Evolutionary conservation across 2,329 filamentous ascomycete genomes (phyloP), one percentile per base, ranked within the genome.

Genomic region (Aureobasidium sp.): DNA sequence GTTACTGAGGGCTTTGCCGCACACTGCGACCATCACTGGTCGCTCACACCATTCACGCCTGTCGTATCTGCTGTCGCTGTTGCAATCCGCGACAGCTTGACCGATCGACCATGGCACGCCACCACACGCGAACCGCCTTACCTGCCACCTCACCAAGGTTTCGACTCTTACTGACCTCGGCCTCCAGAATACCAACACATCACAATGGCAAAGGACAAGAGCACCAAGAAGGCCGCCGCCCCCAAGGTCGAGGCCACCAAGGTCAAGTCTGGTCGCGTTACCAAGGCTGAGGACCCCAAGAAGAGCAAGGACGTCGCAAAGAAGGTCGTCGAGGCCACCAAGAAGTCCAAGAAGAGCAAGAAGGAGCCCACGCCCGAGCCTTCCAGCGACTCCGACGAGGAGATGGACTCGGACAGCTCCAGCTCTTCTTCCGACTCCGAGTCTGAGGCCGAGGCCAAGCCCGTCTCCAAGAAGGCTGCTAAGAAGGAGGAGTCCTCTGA

Each of bases 281-380:
- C 82, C 78, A 91, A 91, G 81, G 73, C 85, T 65, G 81, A 87
- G 74, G 82, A 82, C 67, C 76, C 85, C 72, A 87, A 85, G 77
- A 88, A 88, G 79, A 82, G 84, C 69, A 88, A 88, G 81, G 80
- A 85, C 66, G 72, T 84, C 62, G 85, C 85, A 69, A 88, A 89
- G 81, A 78, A 80, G 64, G 71, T 77, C 49, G 78, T 82, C 63
- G 73, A 78, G 68, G 84, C 84, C 75, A 78, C 79, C 67, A 69
- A 77, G 65, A 75, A 68, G 63, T 73, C 73, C 68, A 70, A 81
- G 73, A 78, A 78, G 73, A 68, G 67, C 64, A 80, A 80, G 69
- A 76, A 76, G 73, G 76, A 72, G 67, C 76, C 77, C 47, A 78
- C 76, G 59, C 78, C 78, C 56, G 76, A 78, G 73, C 73, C 77